Evolutionary conservation across 2,329 filamentous ascomycete species (phyloP), one percentile per base, ranked within the genome.

Genomic region (Coleophoma eucalyptorum): DNA sequence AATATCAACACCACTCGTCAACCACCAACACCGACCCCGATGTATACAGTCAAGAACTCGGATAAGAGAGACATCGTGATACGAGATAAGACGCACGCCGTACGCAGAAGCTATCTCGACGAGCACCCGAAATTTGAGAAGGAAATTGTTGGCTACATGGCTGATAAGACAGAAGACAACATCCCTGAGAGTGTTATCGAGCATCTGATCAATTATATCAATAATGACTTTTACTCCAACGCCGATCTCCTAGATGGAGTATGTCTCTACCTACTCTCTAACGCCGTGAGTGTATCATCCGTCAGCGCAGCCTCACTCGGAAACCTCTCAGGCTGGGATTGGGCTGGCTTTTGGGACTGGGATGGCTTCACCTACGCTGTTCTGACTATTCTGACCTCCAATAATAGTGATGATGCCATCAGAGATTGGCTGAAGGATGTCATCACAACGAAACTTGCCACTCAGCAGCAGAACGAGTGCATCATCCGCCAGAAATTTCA

Each of bases 51-150:
- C 26, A 3, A 8, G 26, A 26, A 26, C 10, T 26, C 4, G 10
- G 55, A 58, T n/a, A 62, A 56, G 4, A 62, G 60, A 48, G 58
- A 62, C 18, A 53, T 65, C 26, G 50, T 55, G 2, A 40, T 65
- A 5, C 55, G 63, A 12, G 58, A 58, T 2, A 59, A 58, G 49
- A 50, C 55, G 2, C 58, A 59, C 43, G n/a, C 51, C 8, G 50
- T 63, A 0, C 58, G 62, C 7, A 52, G 56, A 31, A 50, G 47
- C n/a, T 65, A 58, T 42, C 54, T 64, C 0, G 16, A 43, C 12
- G 62, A 65, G 10, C 32, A 43, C 10, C 34, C 38, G 1, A 65
- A 63, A 33, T 63, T 65, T 50, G 62, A 64, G 37, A 49, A 50
- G 8, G 56, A 60, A 5, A 43, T 64, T 2, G 38, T 48, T 1